Conservation (phyloP, 2,329 filamentous ascomycete genomes). For the Clarireedia monteithiana region DNA sequence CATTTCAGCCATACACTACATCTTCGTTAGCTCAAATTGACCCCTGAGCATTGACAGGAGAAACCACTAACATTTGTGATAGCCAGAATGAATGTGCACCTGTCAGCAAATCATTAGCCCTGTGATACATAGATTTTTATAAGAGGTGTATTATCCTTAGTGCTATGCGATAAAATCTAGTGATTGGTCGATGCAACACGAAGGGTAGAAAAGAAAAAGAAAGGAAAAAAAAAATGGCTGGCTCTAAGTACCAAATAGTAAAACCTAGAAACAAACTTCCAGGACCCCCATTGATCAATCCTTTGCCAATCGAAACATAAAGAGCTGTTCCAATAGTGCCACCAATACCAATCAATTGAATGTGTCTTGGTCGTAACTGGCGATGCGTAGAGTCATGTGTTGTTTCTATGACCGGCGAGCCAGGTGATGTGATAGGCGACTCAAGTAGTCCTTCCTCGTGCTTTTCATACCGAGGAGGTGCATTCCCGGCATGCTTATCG, state of each 20-base stretch:
- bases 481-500: constrained; percentile 7
- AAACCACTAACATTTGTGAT: constrained; percentile 37
- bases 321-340: constrained; percentile 57
- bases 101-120: constrained; percentile 36
- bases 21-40: constrained; percentile 46
- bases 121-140: neutral
- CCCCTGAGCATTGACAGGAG: constrained; percentile 41
- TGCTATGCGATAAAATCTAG: too few species aligned
- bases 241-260: constrained; percentile 40
- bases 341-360: constrained; percentile 44
- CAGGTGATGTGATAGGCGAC: constrained; percentile 7
- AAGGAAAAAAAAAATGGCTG: neutral
- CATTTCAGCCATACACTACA: constrained; percentile 56
- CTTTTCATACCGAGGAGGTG: constrained; percentile 12
- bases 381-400: constrained; percentile 29
- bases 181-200: too few species aligned
- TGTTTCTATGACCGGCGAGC: constrained; percentile 8
- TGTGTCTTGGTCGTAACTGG: constrained; percentile 33
- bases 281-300: constrained; percentile 51
- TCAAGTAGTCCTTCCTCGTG: constrained; percentile 17
- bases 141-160: too few species aligned
- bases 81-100: constrained; percentile 50
- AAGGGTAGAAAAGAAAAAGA: too few species aligned
- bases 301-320: constrained; percentile 45
- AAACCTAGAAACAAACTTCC: constrained; percentile 52